Conservation (phyloP, 2,329 filamentous ascomycete genomes). For the Ophiostoma himal-ulmi region DNA sequence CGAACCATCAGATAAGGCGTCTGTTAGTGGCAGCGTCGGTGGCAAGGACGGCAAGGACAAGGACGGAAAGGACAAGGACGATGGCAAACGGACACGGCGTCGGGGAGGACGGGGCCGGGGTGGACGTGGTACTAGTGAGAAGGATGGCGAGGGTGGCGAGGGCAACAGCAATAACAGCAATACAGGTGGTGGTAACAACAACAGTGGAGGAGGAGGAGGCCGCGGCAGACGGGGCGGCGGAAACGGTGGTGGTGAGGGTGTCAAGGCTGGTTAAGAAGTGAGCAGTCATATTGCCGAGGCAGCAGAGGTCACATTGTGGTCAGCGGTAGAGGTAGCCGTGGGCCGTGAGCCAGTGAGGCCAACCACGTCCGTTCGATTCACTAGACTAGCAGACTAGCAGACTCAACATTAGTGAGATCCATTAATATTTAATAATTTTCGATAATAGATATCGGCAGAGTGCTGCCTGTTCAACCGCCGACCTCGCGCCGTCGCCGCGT, state of each 20-base stretch:
- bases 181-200: background rate
- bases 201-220: background rate
- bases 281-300: background rate
- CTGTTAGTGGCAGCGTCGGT: conserved; percentile 2
- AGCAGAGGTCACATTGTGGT: background rate
- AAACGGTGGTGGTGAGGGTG: background rate
- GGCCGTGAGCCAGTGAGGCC: background rate
- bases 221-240: background rate
- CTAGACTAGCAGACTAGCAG: too few relatives aligned
- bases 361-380: background rate
- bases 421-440: background rate
- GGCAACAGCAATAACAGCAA: background rate
- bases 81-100: conserved; percentile 6
- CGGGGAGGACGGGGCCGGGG: conserved; percentile 10
- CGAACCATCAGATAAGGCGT: background rate
- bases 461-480: background rate
- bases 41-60: background rate
- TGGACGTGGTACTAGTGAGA: background rate
- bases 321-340: background rate
- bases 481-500: background rate
- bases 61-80: background rate
- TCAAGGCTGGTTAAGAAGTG: conserved; percentile 6
- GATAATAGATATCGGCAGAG: background rate
- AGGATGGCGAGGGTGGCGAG: conserved; percentile 10
- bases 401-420: background rate